Conservation (phyloP, 140 eudicot genomes). For the Anethum foeniculum region DNA sequence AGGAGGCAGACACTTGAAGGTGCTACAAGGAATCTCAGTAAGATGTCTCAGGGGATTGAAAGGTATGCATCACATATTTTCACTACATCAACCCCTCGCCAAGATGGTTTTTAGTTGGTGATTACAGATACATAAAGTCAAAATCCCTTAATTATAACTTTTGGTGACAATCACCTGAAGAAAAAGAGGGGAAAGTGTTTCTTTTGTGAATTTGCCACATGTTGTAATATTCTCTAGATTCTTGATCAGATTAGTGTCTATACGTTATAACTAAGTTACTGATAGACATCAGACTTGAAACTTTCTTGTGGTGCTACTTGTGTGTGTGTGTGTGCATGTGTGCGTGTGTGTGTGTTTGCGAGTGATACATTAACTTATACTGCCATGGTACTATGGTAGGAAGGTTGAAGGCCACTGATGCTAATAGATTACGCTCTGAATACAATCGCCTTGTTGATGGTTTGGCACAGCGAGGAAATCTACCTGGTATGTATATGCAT, state of each 20-base stretch:
- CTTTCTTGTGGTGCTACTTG: neutral
- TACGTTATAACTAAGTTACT: neutral
- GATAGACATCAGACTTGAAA: neutral
- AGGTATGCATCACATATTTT: conserved; percentile 34
- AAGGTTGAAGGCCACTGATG: conserved; percentile 99
- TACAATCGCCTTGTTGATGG: conserved; percentile 94
- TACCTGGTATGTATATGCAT: conserved; percentile 45
- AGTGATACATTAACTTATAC: conserved; percentile 29
- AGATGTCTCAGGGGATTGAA: conserved; percentile 79
- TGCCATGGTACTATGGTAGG: conserved; percentile 76
- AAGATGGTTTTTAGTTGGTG: neutral
- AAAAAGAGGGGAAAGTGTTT: neutral
- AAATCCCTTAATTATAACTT: neutral
- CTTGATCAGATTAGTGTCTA: neutral
- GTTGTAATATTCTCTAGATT: neutral
- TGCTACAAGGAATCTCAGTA: conserved; percentile 68
- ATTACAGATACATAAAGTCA: neutral
- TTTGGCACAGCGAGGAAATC: conserved; percentile 82
- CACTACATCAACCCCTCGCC: neutral
- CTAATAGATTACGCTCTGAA: conserved; percentile 83
- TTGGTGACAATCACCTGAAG: neutral
- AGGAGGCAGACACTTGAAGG: conserved; percentile 96
- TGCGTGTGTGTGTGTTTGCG: neutral
- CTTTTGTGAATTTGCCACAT: neutral
- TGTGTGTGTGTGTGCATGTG: neutral